Percentiles rank a stretch among this genome's conserved stretches.
Evolutionary conservation across 768 basidiomycete species (phyloP).

Genomic region (Leccinum obscurum): DNA sequence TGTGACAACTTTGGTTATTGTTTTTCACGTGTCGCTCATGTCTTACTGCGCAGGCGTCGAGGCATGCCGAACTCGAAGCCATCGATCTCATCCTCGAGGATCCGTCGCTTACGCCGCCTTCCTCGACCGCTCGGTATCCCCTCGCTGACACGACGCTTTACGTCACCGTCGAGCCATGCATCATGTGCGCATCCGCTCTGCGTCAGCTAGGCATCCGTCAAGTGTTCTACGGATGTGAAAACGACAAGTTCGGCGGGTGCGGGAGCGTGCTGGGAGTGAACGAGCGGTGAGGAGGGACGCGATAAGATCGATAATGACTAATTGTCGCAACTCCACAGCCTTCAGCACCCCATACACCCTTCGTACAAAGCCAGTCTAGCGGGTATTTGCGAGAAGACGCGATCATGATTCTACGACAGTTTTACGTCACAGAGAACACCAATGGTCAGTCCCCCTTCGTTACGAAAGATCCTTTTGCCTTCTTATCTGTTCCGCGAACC

Average conservation of each 20-base stretch:
- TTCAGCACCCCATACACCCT: constrained; percentile 72
- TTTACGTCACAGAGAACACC: constrained; percentile 91
- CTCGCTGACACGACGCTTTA: constrained; percentile 83
- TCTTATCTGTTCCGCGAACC: constrained; percentile 9
- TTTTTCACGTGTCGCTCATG: constrained; percentile 1
- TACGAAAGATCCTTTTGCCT: not conserved
- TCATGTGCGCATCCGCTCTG: constrained; percentile 97
- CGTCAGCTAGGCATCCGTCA: constrained; percentile 89
- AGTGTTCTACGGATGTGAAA: constrained; percentile 92
- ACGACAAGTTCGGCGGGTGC: constrained; percentile 96
- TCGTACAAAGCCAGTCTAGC: constrained; percentile 66
- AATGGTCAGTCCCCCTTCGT: constrained; percentile 60
- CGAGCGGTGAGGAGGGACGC: constrained; percentile 49
- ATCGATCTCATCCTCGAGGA: constrained; percentile 84
- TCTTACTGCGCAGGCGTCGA: constrained; percentile 66
- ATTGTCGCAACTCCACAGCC: constrained; percentile 39
- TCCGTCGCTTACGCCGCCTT: constrained; percentile 51
- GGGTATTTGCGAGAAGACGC: constrained; percentile 82
- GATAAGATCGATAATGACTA: not conserved
- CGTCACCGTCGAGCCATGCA: constrained; percentile 98
- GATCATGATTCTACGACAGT: constrained; percentile 81
- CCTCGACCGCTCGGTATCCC: constrained; percentile 48
- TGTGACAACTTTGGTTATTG: not conserved
- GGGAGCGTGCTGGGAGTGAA: constrained; percentile 93
- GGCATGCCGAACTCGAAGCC: constrained; percentile 97